phyloP scores from a whole-genome alignment of 768 basidiomycete genomes.

The Leccinum fibrillosum region DNA sequence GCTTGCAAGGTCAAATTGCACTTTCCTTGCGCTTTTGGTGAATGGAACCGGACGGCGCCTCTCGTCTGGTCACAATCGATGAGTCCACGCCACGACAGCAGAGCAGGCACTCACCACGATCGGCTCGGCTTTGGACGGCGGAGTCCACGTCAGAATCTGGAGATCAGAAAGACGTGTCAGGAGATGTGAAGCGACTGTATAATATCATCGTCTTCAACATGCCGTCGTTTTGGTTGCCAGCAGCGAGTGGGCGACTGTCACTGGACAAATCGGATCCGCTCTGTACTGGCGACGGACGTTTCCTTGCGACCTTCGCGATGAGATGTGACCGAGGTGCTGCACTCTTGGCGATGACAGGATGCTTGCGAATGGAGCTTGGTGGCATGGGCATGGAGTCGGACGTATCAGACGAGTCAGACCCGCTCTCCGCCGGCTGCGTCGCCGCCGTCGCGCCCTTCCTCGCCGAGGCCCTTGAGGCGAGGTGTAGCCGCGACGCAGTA shows the following conservation, averaged over 20 bases:
- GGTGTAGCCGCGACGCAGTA: not conserved
- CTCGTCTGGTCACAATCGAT: conserved; percentile 3
- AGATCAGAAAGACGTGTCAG: not conserved
- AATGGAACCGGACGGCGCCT: not conserved
- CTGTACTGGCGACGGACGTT: not conserved
- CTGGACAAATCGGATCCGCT: conserved; percentile 10
- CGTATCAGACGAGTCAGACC: conserved; percentile 10
- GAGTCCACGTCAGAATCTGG: conserved; percentile 18
- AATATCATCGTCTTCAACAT: conserved; percentile 4
- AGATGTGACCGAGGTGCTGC: not conserved
- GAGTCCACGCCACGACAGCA: not conserved
- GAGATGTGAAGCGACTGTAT: not conserved
- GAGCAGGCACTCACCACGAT: conserved; percentile 1
- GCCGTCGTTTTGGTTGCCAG: conserved; percentile 6
- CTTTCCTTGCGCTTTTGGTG: conserved; percentile 8
- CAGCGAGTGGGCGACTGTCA: not conserved
- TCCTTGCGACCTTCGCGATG: conserved; percentile 18
- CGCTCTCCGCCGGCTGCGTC: not conserved
- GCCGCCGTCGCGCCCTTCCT: conserved; percentile 11
- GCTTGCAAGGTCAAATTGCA: conserved; percentile 12
- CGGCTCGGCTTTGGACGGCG: not conserved
- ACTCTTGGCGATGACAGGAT: not conserved
- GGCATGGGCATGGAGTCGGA: not conserved
- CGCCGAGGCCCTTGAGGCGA: conserved; percentile 8
- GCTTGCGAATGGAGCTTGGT: not conserved